Evolutionary conservation across 225 moss, liverwort and hornwort species (phyloP).

Genomic region (Pseudoscleropodium purum): DNA sequence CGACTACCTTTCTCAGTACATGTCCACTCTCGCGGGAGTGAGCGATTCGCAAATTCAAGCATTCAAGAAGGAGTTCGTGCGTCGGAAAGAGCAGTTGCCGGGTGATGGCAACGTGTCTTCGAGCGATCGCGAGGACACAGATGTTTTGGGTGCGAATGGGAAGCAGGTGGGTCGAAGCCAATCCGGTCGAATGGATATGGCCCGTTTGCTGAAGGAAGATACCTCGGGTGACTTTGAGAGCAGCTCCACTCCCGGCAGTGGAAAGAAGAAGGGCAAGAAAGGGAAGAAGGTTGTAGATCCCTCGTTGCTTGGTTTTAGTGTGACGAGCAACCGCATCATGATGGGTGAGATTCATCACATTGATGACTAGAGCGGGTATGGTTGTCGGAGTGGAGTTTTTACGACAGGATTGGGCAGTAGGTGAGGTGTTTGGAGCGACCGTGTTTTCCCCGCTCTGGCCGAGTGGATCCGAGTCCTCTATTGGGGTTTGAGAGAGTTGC

Average conservation of each 20-base stretch:
- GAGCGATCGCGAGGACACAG: constrained; percentile 49
- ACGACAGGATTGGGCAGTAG: background rate
- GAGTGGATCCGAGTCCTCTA: background rate
- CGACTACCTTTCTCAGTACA: constrained; percentile 71
- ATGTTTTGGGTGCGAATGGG: constrained; percentile 39
- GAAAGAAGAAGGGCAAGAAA: constrained; percentile 90
- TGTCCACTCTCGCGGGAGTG: constrained; percentile 38
- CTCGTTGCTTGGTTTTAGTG: constrained; percentile 83
- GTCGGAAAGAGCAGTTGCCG: constrained; percentile 68
- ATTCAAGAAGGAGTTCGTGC: constrained; percentile 80
- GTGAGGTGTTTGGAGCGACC: background rate
- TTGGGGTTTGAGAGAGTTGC: background rate
- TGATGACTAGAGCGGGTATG: constrained; percentile 50
- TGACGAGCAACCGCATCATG: constrained; percentile 97
- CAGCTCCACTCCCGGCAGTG: constrained; percentile 8
- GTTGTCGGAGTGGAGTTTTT: background rate
- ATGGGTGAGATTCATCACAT: constrained; percentile 99
- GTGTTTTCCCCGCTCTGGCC: background rate
- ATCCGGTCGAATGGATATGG: constrained; percentile 39
- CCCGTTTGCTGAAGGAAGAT: constrained; percentile 34
- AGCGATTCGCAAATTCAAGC: constrained; percentile 28
- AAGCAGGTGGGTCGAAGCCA: constrained; percentile 48
- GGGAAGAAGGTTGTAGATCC: constrained; percentile 97
- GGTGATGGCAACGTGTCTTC: constrained; percentile 53
- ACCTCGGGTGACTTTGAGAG: constrained; percentile 21